Base-by-base conservation (phyloP, 2,329 filamentous ascomycete species). In the Sarocladium brachiariae region DNA sequence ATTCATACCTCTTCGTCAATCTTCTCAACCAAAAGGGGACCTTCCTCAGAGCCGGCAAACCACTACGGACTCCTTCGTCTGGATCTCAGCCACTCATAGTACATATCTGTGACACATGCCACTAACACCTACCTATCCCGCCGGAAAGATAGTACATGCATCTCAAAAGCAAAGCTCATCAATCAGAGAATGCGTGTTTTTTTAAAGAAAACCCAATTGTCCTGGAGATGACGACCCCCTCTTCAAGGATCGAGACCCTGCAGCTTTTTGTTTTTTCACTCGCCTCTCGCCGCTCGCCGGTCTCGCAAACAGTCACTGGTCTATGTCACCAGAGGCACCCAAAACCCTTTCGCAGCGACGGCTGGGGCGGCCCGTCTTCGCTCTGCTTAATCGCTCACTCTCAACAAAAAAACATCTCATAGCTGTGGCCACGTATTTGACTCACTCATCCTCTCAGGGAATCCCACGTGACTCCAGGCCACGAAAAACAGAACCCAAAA, bases 311-410 rank as follows among this genome's bases (percentile, higher is more conserved):
- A 24, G 31, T 27, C 10, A 4, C 18, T 7, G 6, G 4, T 19
- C 16, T 19, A 43, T 27, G 39, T n/a, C 21, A 16, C 39, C 39
- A 43, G 25, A 43, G 39, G 13, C 19, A 39, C 37, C 19, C 16
- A 39, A 30, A 45, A 30, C 10, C 24, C 4, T 24, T 19, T 21
- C 19, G 16, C n/a, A 30, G 9, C 10, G 4, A 45, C 43, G 27
- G 43, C 25, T 33, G 25, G 27, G 43, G 27, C 43, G 43, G 43
- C 43, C 43, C 43, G 43, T 47, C 43, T 47, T 47, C 43, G 43
- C 43, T 47, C 13, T 33, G n/a, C 24, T 33, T 47, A 47, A 47
- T 47, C 43, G 43, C 43, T 47, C 43, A 47, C 24, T 30, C 27
- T 33, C 39, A 43, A 43, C 39, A 39, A 39, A 39, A 39, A 27